Conservation (phyloP, 2,329 filamentous ascomycete genomes). For the Penicillium sp. region DNA sequence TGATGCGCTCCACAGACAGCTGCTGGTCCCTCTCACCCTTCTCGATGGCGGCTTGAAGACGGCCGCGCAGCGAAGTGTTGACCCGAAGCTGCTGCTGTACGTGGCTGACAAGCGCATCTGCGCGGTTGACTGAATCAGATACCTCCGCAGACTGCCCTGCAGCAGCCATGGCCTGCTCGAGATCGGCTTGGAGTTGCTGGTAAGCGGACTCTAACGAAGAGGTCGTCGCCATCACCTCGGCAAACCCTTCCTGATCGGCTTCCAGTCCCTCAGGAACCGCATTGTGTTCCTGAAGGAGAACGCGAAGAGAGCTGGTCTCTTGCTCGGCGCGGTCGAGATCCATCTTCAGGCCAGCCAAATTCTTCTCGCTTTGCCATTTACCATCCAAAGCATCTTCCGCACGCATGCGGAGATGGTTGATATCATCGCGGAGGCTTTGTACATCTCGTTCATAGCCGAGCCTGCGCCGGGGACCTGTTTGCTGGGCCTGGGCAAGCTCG, state of each 20-base stretch:
- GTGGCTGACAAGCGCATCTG: slow-evolving; percentile 72
- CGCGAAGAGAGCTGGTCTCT: slow-evolving; percentile 78
- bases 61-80: slow-evolving; percentile 68
- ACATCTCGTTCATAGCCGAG: slow-evolving; percentile 82
- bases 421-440: slow-evolving; percentile 69
- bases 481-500: slow-evolving; percentile 69
- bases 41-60: slow-evolving; percentile 70
- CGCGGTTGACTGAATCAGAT: slow-evolving; percentile 64
- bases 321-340: slow-evolving; percentile 92
- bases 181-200: slow-evolving; percentile 62
- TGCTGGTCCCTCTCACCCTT: slow-evolving; percentile 81
- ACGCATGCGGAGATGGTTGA: slow-evolving; percentile 73
- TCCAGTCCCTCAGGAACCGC: slow-evolving; percentile 58
- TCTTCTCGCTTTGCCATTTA: slow-evolving; percentile 94
- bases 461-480: slow-evolving; percentile 60
- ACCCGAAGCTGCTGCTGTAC: slow-evolving; percentile 73
- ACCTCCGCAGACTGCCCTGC: slow-evolving; percentile 70
- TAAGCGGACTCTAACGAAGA: slow-evolving; percentile 69
- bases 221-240: slow-evolving; percentile 54
- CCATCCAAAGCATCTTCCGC: slow-evolving; percentile 92
- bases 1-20: slow-evolving; percentile 73
- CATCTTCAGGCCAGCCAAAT: slow-evolving; percentile 83
- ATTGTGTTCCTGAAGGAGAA: slow-evolving; percentile 72
- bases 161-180: slow-evolving; percentile 60
- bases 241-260: slow-evolving; percentile 40